A percentile compares a stretch with the other conserved stretches of the same genome.
Conservation (phyloP, 495 filamentous ascomycete species). For the Bryoglossum gracile region DNA sequence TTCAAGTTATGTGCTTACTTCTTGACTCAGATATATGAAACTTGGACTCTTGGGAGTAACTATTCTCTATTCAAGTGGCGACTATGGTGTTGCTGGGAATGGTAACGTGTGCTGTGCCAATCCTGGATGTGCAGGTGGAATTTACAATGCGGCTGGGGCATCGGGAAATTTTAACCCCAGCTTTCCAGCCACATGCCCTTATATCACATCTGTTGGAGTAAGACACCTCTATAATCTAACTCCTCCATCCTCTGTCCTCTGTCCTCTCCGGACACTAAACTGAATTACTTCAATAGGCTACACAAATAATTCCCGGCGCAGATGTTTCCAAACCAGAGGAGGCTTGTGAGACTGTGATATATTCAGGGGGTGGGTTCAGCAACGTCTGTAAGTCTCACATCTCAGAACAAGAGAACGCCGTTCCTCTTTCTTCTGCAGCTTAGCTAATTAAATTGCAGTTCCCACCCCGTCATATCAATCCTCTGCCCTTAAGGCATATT, state of each 20-base stretch:
- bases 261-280: neutral
- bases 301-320: constrained; percentile 15
- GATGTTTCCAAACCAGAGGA: constrained; percentile 13
- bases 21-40: constrained; percentile 21
- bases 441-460: no score
- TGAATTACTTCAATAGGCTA: neutral
- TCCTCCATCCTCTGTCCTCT: neutral
- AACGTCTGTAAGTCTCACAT: no score
- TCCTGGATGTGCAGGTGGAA: neutral
- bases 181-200: neutral
- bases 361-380: constrained; percentile 14
- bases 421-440: no score
- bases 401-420: no score
- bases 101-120: neutral
- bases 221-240: no score
- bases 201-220: neutral
- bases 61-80: neutral
- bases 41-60: neutral
- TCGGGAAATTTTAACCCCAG: neutral
- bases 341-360: constrained; percentile 23
- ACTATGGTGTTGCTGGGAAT: neutral
- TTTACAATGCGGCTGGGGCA: neutral
- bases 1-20: no score
- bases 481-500: neutral
- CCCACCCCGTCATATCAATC: neutral